Conservation (phyloP, 2,329 filamentous ascomycete species). For the Fusarium acutatum region DNA sequence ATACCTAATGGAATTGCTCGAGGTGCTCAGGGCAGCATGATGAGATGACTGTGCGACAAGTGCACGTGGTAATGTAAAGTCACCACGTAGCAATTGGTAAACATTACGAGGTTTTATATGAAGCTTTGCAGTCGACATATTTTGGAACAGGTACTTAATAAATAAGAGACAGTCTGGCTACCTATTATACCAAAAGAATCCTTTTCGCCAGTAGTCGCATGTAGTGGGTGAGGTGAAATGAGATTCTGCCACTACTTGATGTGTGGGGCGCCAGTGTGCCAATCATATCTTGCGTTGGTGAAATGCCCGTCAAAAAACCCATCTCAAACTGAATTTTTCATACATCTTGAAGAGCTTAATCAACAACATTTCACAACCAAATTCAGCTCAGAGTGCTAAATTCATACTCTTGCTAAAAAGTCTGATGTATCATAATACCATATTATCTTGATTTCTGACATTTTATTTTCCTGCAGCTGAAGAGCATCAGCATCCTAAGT, state of each 20-base stretch:
- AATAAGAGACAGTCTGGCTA: not conserved
- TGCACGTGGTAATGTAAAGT: not conserved
- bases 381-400: not conserved
- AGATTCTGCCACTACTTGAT: conserved; percentile 18
- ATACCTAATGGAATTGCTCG: not conserved
- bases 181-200: not conserved
- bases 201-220: not conserved
- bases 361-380: conserved; percentile 23
- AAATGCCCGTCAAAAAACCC: conserved; percentile 25
- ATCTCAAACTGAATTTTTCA: conserved; percentile 29
- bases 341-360: conserved; percentile 13
- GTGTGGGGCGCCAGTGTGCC: conserved; percentile 6
- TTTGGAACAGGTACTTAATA: not conserved
- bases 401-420: not conserved
- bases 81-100: conserved; percentile 14
- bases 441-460: too few species aligned
- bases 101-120: not conserved
- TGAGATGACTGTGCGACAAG: not conserved
- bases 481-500: not conserved
- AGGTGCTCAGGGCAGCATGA: not conserved
- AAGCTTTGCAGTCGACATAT: not conserved
- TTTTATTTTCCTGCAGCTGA: not conserved
- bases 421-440: too few species aligned
- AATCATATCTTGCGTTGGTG: conserved; percentile 32
- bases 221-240: conserved; percentile 1